Conservation (phyloP, 306 rosid species). For the Acacia crassicarpa region DNA sequence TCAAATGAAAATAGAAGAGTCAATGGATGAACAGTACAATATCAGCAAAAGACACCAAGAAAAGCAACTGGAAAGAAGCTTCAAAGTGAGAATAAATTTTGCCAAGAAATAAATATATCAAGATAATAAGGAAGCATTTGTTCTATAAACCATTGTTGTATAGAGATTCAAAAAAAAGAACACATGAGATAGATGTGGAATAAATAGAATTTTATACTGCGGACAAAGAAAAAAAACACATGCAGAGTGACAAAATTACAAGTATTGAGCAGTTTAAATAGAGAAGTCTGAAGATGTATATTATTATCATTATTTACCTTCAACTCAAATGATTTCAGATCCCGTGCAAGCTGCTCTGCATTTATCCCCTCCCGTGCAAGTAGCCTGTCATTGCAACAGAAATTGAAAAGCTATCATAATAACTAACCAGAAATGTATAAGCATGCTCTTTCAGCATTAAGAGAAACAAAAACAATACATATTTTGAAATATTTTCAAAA, state of each 20-base stretch:
- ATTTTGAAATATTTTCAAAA: neutral
- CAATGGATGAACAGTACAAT: slow-evolving; percentile 5
- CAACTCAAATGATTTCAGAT: slow-evolving; percentile 94
- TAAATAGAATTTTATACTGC: slow-evolving; percentile 19
- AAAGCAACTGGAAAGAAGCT: slow-evolving; percentile 14
- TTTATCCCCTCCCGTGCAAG: slow-evolving; percentile 99
- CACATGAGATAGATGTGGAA: neutral
- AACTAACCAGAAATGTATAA: neutral
- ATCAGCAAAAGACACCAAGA: slow-evolving; percentile 27
- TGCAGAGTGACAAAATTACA: neutral
- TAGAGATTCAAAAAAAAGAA: slow-evolving; percentile 4
- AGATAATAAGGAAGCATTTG: slow-evolving; percentile 23
- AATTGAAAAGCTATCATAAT: neutral
- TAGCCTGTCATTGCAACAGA: slow-evolving; percentile 54
- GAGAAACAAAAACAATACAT: neutral
- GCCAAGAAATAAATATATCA: slow-evolving; percentile 2
- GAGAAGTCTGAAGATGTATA: slow-evolving; percentile 10
- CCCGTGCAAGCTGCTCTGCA: slow-evolving; percentile 99
- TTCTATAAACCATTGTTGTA: slow-evolving; percentile 14
- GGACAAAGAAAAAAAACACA: slow-evolving; percentile 1
- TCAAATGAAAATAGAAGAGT: slow-evolving; percentile 26
- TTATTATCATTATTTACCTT: slow-evolving; percentile 47
- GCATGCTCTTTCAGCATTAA: slow-evolving; percentile 10
- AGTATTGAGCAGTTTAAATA: neutral
- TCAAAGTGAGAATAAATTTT: slow-evolving; percentile 10